These are phyloP conservation scores for Pythium biforme DNA, from an alignment of 352 stramenopile species.

Conservation along the genomic window DNA sequence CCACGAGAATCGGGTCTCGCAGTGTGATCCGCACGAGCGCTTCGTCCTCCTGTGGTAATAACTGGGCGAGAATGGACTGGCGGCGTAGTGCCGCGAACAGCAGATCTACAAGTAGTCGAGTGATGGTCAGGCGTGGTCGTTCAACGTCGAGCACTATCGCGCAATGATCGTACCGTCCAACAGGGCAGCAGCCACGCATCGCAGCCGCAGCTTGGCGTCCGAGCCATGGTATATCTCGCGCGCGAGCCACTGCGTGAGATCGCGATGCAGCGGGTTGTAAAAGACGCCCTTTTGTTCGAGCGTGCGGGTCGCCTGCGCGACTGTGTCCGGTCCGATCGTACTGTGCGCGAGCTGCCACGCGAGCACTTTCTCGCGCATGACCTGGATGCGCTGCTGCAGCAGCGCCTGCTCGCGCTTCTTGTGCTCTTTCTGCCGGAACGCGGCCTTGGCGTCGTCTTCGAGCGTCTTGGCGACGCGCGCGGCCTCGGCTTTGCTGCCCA, in stretches of 20 bases:
- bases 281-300: conserved; percentile 58
- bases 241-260: conserved; percentile 45
- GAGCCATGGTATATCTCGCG: conserved; percentile 41
- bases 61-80: conserved; percentile 43
- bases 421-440: conserved; percentile 48
- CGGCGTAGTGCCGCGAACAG: conserved; percentile 41
- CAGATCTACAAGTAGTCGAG: no score
- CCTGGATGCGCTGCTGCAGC: conserved; percentile 34
- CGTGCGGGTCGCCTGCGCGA: conserved; percentile 29
- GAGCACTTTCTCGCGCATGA: conserved; percentile 57
- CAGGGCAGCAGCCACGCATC: conserved; percentile 30
- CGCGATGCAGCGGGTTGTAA: conserved; percentile 58
- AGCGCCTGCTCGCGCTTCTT: conserved; percentile 44
- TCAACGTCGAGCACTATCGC: not conserved
- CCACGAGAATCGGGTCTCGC: conserved; percentile 42
- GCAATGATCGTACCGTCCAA: conserved; percentile 39
- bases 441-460: conserved; percentile 51
- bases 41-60: conserved; percentile 43
- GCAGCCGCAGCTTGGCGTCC: conserved; percentile 45
- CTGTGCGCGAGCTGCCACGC: conserved; percentile 58
- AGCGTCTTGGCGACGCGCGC: conserved; percentile 44
- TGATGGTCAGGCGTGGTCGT: no score
- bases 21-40: conserved; percentile 53
- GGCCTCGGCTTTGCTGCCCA: conserved; percentile 43
- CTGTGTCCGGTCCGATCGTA: conserved; percentile 37